Evolutionary conservation across 2,329 filamentous ascomycete genomes (phyloP), one percentile per base, ranked within the genome.

Genomic region (Clonostachys solani): DNA sequence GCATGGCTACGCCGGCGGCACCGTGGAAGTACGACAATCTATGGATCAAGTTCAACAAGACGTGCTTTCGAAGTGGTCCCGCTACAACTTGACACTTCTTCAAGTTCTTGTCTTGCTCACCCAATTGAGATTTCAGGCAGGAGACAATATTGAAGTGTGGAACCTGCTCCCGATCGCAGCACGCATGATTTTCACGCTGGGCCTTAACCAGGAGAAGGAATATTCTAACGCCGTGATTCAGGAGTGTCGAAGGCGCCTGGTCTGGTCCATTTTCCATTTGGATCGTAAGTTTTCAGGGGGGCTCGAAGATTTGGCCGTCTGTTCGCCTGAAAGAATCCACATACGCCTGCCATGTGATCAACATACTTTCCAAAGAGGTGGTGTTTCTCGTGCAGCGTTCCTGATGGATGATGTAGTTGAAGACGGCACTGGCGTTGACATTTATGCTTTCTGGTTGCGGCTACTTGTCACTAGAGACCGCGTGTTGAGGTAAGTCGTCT

Each of bases 241-340:
- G 34, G 60, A 63, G 9, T 52, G 47, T 10, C 48, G 54, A 0
- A 54, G 61, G 4, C 53, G 60, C 0, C 17, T 58, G 4, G 56
- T 60, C 43, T 63, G 61, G 61, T 52, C 58, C 0, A 54, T 62
- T 1, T 63, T 56, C n/a, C 13, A 29, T 1, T 40, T 59, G 0
- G 60, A 63, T 16, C 53, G 54, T 6, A 5, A 56, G 0, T 56
- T 62, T 10, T 60, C 51, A 0, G 61, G 61, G 0, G 60, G 60
- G 0, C 58, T 62, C 13, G 55, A 61, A 6, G 61, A 63, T 29
- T 23, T 63, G 10, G 53, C 57, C 1, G 52, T 63, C 5, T 62
- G 59, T 29, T 56, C 56, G 0, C 47, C 52, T 0, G 49, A 55
- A 6, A 46, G 58, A 9, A 55, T 62, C 37, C 54, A 59, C 12